phyloP scores from a whole-genome alignment of 129 eudicot species.

The Flaveria trinervia region DNA sequence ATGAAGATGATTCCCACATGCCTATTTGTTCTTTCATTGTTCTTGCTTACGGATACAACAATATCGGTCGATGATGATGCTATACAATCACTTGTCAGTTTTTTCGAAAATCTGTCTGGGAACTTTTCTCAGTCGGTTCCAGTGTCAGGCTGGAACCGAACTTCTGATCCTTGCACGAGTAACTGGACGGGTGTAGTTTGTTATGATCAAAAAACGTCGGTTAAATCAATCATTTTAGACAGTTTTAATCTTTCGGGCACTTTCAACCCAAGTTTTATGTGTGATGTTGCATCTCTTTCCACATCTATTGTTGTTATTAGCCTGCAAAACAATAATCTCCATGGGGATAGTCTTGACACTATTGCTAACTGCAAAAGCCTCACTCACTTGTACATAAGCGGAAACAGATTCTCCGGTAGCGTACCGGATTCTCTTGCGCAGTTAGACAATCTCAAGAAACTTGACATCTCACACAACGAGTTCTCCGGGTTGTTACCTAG shows the following conservation, averaged over 20 bases:
- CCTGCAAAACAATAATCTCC: slow-evolving; percentile 47
- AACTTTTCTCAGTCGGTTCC: slow-evolving; percentile 37
- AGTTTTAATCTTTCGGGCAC: slow-evolving; percentile 46
- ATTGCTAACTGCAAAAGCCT: slow-evolving; percentile 56
- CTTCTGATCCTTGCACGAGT: slow-evolving; percentile 57
- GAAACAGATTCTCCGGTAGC: slow-evolving; percentile 48
- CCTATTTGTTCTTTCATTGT: slow-evolving; percentile 32
- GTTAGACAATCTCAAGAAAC: slow-evolving; percentile 50
- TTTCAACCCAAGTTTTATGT: slow-evolving; percentile 50
- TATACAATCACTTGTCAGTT: slow-evolving; percentile 36
- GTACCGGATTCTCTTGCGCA: slow-evolving; percentile 52
- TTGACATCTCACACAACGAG: slow-evolving; percentile 53
- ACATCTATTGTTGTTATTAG: slow-evolving; percentile 44
- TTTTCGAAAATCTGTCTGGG: slow-evolving; percentile 41
- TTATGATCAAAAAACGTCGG: slow-evolving; percentile 7
- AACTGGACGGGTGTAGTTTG: slow-evolving; percentile 61
- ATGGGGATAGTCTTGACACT: slow-evolving; percentile 37
- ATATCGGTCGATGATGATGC: slow-evolving; percentile 40
- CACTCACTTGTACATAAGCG: slow-evolving; percentile 39
- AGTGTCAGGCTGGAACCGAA: slow-evolving; percentile 51
- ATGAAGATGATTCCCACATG: slow-evolving; percentile 46
- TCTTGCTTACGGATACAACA: slow-evolving; percentile 36
- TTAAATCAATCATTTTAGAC: slow-evolving; percentile 43
- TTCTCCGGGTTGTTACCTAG: slow-evolving; percentile 56
- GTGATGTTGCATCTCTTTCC: slow-evolving; percentile 45